Percentiles rank a stretch among this genome's conserved stretches.
Conservation (phyloP, 495 filamentous ascomycete species). For the Podospora bellae-mahoneyi region DNA sequence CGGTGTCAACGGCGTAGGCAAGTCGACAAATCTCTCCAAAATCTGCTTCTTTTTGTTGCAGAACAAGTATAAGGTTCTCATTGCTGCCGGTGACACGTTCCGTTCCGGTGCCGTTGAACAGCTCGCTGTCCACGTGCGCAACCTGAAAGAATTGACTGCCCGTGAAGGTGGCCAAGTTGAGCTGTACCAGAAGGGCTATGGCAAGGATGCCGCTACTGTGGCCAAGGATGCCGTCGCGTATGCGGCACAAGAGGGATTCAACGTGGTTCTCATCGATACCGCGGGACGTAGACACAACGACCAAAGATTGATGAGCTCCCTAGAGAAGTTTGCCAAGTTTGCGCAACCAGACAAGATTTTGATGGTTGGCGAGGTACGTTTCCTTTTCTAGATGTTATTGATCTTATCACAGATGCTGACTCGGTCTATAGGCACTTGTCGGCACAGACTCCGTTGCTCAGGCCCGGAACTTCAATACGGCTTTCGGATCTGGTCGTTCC, state of each 20-base stretch:
- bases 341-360: constrained; percentile 96
- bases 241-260: constrained; percentile 69
- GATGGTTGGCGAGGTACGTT: constrained; percentile 85
- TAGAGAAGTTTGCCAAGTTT: constrained; percentile 96
- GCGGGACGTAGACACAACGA: constrained; percentile 95
- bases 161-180: constrained; percentile 83
- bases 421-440: constrained; percentile 63
- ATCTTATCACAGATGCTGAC: constrained; percentile 18
- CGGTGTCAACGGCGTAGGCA: constrained; percentile 96
- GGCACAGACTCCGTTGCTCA: constrained; percentile 93
- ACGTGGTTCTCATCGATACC: constrained; percentile 96
- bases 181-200: constrained; percentile 94
- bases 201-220: constrained; percentile 93
- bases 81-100: constrained; percentile 96
- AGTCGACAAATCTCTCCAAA: constrained; percentile 94
- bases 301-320: constrained; percentile 83
- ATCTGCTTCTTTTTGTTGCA: constrained; percentile 96
- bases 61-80: constrained; percentile 92
- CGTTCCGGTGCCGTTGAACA: constrained; percentile 96
- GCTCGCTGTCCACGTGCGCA: constrained; percentile 86
- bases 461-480: constrained; percentile 90
- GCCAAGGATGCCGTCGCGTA: constrained; percentile 88
- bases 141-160: constrained; percentile 77
- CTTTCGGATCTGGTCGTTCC: constrained; percentile 75
- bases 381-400: neutral